phyloP scores from a whole-genome alignment of 1,139 yeast genomes.

The Pichia norvegensis region DNA sequence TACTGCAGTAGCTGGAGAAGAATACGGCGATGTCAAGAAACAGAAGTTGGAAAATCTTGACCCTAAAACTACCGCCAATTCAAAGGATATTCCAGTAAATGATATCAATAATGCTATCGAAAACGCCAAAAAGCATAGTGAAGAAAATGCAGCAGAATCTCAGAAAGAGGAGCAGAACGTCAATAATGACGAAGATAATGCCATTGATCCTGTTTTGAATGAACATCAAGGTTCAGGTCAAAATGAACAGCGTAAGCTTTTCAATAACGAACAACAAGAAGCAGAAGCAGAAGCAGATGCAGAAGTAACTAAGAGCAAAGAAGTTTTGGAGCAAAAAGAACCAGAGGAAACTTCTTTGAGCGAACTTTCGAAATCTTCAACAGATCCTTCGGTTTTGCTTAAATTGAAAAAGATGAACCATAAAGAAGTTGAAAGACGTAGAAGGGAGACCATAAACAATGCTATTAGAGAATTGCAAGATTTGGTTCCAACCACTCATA shows the following conservation, averaged over 20 bases:
- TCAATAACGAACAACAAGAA: not conserved
- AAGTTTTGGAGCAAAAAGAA: not conserved
- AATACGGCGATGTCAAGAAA: slow-evolving; percentile 6
- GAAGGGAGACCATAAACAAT: slow-evolving; percentile 84
- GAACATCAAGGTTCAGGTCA: not conserved
- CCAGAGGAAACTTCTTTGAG: slow-evolving; percentile 1
- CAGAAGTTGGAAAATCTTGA: not conserved
- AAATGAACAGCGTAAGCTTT: not conserved
- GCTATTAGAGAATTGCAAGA: slow-evolving; percentile 83
- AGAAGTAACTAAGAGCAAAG: not conserved
- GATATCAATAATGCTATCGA: slow-evolving; percentile 1
- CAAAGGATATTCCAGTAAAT: not conserved
- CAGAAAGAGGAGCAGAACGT: not conserved
- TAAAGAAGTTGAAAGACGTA: slow-evolving; percentile 94
- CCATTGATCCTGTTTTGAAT: slow-evolving; percentile 10
- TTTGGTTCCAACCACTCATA: slow-evolving; percentile 79
- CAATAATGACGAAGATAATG: slow-evolving; percentile 1
- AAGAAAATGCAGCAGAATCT: not conserved
- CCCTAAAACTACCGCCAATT: not conserved
- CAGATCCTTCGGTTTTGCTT: slow-evolving; percentile 84
- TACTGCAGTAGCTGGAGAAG: not conserved
- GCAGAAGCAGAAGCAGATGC: not conserved
- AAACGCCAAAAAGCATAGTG: not conserved
- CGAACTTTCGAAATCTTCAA: slow-evolving; percentile 31
- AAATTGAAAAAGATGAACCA: slow-evolving; percentile 80